A percentile compares a stretch with the other conserved stretches of the same genome.
Evolutionary conservation across 139 green algal genomes (phyloP).

Genomic region (Trebouxia sp.): DNA sequence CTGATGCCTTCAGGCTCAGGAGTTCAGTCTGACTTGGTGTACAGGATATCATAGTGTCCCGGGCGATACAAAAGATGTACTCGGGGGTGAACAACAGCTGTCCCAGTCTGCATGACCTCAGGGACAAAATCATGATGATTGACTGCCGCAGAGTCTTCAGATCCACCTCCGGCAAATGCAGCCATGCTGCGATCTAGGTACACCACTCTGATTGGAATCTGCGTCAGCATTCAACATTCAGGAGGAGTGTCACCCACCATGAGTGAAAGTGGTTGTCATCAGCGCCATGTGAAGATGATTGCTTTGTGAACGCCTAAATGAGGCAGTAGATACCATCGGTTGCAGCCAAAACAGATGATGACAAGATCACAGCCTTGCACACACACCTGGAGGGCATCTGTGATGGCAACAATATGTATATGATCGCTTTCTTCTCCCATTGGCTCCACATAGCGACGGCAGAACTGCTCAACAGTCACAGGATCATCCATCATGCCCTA

Average conservation of each 20-base stretch:
- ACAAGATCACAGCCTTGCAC: no score
- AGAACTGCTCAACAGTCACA: constrained; percentile 48
- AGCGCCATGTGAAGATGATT: no score
- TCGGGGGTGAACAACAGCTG: constrained; percentile 26
- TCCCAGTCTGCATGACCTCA: constrained; percentile 32
- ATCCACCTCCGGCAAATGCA: constrained; percentile 36
- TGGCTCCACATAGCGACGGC: constrained; percentile 46
- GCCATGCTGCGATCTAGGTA: constrained; percentile 76
- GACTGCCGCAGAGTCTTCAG: constrained; percentile 19
- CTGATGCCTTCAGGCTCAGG: not conserved
- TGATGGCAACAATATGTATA: constrained; percentile 91
- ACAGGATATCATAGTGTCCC: constrained; percentile 76
- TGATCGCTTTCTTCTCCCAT: constrained; percentile 97
- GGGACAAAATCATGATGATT: constrained; percentile 73
- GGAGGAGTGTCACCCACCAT: not conserved
- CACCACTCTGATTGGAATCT: constrained; percentile 79
- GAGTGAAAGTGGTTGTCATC: no score
- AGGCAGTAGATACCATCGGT: no score
- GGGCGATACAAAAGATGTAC: constrained; percentile 77
- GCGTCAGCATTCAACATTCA: not conserved
- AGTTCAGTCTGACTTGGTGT: not conserved
- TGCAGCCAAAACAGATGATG: no score
- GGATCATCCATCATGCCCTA: constrained; percentile 78
- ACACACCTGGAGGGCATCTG: constrained; percentile 80
- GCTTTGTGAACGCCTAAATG: no score